phyloP scores from a whole-genome alignment of 331 rosid species.

The Pyracantha coccinea region DNA sequence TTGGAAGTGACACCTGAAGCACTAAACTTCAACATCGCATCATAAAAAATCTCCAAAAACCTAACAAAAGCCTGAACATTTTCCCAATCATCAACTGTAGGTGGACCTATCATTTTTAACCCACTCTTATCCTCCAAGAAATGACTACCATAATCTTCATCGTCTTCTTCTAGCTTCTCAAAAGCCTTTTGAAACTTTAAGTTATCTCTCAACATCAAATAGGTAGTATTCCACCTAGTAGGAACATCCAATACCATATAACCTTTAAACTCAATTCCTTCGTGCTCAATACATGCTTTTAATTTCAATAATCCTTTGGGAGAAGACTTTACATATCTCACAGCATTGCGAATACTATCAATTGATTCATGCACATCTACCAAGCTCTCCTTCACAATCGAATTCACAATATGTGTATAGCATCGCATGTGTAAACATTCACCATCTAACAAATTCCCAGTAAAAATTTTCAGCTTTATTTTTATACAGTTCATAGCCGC shows the following conservation, averaged over 20 bases:
- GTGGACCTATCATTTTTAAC: neutral
- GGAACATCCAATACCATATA: neutral
- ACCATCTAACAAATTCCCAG: neutral
- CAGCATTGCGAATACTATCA: neutral
- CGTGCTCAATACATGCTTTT: neutral
- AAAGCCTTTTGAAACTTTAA: conserved; percentile 3
- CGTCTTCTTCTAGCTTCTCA: neutral
- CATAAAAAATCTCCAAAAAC: neutral
- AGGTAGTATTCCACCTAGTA: conserved; percentile 4
- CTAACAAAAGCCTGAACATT: neutral
- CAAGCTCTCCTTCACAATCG: neutral
- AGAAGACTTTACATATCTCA: conserved; percentile 1
- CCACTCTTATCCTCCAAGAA: neutral
- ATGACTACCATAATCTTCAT: neutral
- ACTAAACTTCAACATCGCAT: neutral
- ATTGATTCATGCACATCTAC: neutral
- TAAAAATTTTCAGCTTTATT: neutral
- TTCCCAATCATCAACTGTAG: neutral
- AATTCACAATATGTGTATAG: neutral
- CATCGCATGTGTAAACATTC: neutral
- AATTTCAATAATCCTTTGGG: neutral
- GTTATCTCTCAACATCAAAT: neutral
- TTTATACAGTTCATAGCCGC: neutral
- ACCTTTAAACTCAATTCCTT: neutral
- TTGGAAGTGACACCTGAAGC: neutral